Percentiles rank a stretch among this genome's conserved stretches.
Conservation (phyloP, 108 stramenopile species). For the Cyclotella sp. region DNA sequence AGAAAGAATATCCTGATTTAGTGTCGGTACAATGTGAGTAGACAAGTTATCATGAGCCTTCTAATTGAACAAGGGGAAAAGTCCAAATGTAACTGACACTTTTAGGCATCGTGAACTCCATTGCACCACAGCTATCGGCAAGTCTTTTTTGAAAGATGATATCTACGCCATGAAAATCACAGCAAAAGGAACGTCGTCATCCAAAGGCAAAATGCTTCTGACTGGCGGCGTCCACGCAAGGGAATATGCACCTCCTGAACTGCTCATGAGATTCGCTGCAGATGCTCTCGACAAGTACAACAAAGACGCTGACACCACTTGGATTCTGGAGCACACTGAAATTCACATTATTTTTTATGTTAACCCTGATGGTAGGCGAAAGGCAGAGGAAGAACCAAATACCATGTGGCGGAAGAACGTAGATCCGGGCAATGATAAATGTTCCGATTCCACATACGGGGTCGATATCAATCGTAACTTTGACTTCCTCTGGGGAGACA, state of each 20-base stretch:
- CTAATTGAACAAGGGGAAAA: background rate
- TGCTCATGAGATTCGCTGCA: slow-evolving; percentile 46
- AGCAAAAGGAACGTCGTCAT: slow-evolving; percentile 6
- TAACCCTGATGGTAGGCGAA: slow-evolving; percentile 66
- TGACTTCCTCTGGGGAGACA: slow-evolving; percentile 56
- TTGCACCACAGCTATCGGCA: slow-evolving; percentile 40
- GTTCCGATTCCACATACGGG: slow-evolving; percentile 26
- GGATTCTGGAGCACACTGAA: slow-evolving; percentile 48
- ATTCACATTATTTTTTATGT: slow-evolving; percentile 60
- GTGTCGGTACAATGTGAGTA: slow-evolving; percentile 1
- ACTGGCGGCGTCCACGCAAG: slow-evolving; percentile 57
- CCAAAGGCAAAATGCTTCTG: slow-evolving; percentile 28
- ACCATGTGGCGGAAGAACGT: slow-evolving; percentile 55
- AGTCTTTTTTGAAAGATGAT: slow-evolving; percentile 46
- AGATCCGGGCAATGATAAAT: slow-evolving; percentile 21
- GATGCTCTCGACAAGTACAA: slow-evolving; percentile 31
- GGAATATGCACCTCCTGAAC: slow-evolving; percentile 64
- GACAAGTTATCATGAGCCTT: background rate
- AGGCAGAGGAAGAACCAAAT: slow-evolving; percentile 46
- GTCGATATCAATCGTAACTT: slow-evolving; percentile 74
- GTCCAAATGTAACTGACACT: background rate
- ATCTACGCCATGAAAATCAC: slow-evolving; percentile 59
- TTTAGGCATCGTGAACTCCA: background rate
- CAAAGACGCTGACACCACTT: slow-evolving; percentile 50
- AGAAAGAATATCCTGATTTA: slow-evolving; percentile 11